Evolutionary conservation across 2,329 filamentous ascomycete genomes (phyloP).

Genomic region (Trematosphaeria pertusa): DNA sequence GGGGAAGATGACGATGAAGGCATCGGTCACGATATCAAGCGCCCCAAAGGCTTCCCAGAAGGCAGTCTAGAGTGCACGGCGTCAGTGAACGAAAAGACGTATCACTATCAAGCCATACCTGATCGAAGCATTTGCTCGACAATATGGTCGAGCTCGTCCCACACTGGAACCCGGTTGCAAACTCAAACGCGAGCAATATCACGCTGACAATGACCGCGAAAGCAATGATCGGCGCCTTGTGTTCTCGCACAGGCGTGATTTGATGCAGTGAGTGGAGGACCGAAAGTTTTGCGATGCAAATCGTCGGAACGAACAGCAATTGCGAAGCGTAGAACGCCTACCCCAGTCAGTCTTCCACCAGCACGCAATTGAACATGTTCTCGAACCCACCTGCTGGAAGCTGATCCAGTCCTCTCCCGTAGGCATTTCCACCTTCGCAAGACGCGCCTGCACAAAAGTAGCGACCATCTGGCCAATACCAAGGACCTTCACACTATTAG

Average conservation of each 20-base stretch:
- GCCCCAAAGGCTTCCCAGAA: constrained; percentile 7
- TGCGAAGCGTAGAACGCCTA: constrained; percentile 7
- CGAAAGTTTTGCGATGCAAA: constrained; percentile 4
- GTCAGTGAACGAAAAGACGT: not conserved
- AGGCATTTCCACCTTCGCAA: not conserved
- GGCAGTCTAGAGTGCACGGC: not conserved
- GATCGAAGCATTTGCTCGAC: constrained; percentile 4
- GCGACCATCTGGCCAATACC: constrained; percentile 7
- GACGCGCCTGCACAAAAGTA: constrained; percentile 1
- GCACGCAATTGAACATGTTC: not conserved
- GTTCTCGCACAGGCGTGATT: constrained; percentile 7
- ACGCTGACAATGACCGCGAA: not conserved
- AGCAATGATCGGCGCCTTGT: constrained; percentile 2
- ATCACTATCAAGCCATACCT: not conserved
- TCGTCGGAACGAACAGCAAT: constrained; percentile 5
- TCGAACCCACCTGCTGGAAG: constrained; percentile 2
- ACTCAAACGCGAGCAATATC: constrained; percentile 3
- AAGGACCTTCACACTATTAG: not conserved
- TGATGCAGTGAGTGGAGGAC: constrained; percentile 1
- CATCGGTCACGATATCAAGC: constrained; percentile 8
- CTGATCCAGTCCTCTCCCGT: not conserved
- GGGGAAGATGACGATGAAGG: constrained; percentile 7
- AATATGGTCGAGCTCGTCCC: not conserved
- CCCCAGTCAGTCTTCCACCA: not conserved
- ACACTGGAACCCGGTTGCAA: constrained; percentile 5